Evolutionary conservation across 352 stramenopile genomes (phyloP).

Genomic region (Phytopythium mirpurense): DNA sequence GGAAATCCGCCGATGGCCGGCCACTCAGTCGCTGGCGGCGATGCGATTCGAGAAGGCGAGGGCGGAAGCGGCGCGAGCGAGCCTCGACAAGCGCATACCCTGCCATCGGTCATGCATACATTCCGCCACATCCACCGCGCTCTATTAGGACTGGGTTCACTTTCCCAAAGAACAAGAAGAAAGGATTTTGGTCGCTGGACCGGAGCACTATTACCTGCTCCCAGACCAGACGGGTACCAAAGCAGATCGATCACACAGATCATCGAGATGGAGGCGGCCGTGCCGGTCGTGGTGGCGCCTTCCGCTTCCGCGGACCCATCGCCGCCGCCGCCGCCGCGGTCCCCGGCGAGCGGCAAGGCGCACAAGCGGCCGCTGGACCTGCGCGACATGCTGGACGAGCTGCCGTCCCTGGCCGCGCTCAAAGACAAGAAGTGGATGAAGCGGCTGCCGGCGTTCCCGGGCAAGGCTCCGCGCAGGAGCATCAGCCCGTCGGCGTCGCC

Average conservation of each 20-base stretch:
- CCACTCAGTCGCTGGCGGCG: too few species aligned
- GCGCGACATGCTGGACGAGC: constrained; percentile 55
- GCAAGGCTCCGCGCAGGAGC: constrained; percentile 13
- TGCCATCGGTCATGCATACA: neutral
- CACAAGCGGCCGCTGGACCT: constrained; percentile 30
- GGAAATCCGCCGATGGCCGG: constrained; percentile 4
- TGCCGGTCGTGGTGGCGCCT: constrained; percentile 2
- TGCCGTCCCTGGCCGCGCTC: constrained; percentile 43
- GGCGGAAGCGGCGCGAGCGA: neutral
- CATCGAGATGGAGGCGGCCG: constrained; percentile 16
- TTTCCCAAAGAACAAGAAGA: neutral
- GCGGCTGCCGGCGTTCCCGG: constrained; percentile 31
- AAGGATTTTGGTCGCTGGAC: too few species aligned
- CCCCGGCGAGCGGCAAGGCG: constrained; percentile 8
- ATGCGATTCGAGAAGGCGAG: neutral
- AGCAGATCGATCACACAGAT: too few species aligned
- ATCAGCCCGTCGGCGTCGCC: neutral
- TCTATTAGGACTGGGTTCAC: constrained; percentile 7
- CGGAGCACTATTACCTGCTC: too few species aligned
- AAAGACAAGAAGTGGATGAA: constrained; percentile 71
- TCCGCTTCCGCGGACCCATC: too few species aligned
- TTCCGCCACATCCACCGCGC: neutral
- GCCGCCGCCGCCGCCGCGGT: constrained; percentile 9
- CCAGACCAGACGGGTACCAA: too few species aligned
- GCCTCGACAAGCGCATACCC: neutral